Evolutionary conservation across 768 basidiomycete species (phyloP).

Genomic region (Daedalea quercina): DNA sequence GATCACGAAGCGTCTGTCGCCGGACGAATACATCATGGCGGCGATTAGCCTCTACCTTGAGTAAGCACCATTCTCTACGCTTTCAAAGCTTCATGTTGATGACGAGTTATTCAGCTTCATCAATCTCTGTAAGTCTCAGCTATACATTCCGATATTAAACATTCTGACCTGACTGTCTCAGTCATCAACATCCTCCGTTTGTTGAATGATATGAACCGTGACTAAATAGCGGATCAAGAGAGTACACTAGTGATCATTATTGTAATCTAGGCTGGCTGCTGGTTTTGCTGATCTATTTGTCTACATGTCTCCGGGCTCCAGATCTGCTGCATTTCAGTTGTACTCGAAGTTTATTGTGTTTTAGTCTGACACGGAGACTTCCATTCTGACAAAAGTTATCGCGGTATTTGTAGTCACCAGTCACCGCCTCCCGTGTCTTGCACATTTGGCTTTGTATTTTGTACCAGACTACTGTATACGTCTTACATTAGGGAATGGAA

Average conservation of each 20-base stretch:
- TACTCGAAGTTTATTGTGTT: not conserved
- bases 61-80: conserved; percentile 34
- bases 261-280: not conserved
- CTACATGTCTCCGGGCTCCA: not conserved
- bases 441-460: no score
- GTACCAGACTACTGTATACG: no score
- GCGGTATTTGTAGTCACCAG: no score
- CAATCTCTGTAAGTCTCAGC: conserved; percentile 65
- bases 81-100: conserved; percentile 14
- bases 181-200: conserved; percentile 85
- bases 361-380: not conserved
- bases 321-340: not conserved
- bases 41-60: conserved; percentile 93
- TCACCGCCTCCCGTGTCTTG: no score
- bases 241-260: not conserved
- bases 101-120: conserved; percentile 49
- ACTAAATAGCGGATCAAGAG: not conserved
- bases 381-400: no score
- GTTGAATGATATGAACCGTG: conserved; percentile 38
- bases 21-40: conserved; percentile 91
- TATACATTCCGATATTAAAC: not conserved
- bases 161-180: conserved; percentile 19
- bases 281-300: not conserved
- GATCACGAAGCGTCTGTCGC: conserved; percentile 83
- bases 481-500: no score